Percentiles rank a stretch among this genome's conserved stretches.
Conservation (phyloP, 352 stramenopile genomes). For the Lagenidium giganteum region DNA sequence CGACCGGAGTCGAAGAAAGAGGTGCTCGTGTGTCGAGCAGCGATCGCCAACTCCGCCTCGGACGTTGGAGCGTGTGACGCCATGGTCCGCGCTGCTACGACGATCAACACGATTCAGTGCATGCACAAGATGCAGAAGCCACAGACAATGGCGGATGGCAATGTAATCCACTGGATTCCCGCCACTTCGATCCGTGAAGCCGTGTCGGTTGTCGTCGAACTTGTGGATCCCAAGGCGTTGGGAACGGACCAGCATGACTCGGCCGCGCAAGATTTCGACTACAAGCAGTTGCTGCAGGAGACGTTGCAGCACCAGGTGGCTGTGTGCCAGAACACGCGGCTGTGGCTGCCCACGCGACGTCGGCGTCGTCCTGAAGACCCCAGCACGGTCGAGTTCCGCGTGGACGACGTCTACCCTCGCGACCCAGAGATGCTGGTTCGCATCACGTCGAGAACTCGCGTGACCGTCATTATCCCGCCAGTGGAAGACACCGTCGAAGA, state of each 20-base stretch:
- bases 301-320: slow-evolving; percentile 48
- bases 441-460: slow-evolving; percentile 36
- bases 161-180: slow-evolving; percentile 41
- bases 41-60: slow-evolving; percentile 7
- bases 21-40: slow-evolving; percentile 35
- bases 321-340: slow-evolving; percentile 28
- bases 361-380: no score
- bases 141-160: not conserved
- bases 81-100: no score
- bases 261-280: slow-evolving; percentile 14
- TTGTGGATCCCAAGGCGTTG: no score
- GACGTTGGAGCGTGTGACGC: not conserved
- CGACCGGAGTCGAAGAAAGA: not conserved
- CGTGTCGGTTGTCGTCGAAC: slow-evolving; percentile 42
- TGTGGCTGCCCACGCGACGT: slow-evolving; percentile 34
- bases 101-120: no score
- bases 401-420: slow-evolving; percentile 54
- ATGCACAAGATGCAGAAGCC: not conserved
- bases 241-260: no score
- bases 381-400: slow-evolving; percentile 25
- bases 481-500: not conserved
- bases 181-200: slow-evolving; percentile 28
- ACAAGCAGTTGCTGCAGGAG: slow-evolving; percentile 44
- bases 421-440: no score
- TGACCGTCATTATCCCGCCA: slow-evolving; percentile 40